phyloP scores from a whole-genome alignment of 108 stramenopile genomes.

The Nitzschia inconspicua region DNA sequence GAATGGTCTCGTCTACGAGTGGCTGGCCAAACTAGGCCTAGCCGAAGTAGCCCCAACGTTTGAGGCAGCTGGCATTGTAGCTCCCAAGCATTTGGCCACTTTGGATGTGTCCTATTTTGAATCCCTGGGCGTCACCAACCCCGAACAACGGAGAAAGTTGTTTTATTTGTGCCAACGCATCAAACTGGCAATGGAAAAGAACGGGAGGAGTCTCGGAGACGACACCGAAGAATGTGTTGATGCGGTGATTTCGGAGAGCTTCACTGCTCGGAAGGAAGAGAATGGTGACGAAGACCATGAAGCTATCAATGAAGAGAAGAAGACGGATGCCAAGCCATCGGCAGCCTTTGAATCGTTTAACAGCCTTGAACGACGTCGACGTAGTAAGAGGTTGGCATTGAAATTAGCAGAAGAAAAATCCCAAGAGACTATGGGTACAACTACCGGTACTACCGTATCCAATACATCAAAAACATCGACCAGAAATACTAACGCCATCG shows the following conservation, averaged over 20 bases:
- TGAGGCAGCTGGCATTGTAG: constrained; percentile 76
- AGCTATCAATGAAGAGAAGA: not conserved
- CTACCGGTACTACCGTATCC: no score
- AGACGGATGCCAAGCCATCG: not conserved
- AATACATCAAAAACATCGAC: no score
- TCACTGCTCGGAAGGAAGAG: not conserved
- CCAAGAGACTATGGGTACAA: no score
- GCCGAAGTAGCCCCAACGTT: constrained; percentile 62
- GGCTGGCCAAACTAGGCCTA: constrained; percentile 74
- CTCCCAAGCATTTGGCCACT: constrained; percentile 66
- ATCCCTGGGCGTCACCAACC: constrained; percentile 63
- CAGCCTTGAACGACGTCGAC: not conserved
- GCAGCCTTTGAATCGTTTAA: not conserved
- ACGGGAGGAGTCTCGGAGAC: not conserved
- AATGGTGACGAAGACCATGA: not conserved
- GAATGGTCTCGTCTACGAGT: constrained; percentile 64
- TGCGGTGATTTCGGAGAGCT: constrained; percentile 19
- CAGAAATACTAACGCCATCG: no score
- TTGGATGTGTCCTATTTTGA: constrained; percentile 69
- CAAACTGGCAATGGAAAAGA: constrained; percentile 56
- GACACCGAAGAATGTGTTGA: constrained; percentile 29
- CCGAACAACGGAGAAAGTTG: constrained; percentile 75
- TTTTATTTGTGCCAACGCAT: constrained; percentile 86
- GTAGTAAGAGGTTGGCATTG: not conserved
- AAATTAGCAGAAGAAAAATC: no score